Evolutionary conservation across 2,329 filamentous ascomycete genomes (phyloP), one percentile per base, ranked within the genome.

Genomic region (Periconia digitata): DNA sequence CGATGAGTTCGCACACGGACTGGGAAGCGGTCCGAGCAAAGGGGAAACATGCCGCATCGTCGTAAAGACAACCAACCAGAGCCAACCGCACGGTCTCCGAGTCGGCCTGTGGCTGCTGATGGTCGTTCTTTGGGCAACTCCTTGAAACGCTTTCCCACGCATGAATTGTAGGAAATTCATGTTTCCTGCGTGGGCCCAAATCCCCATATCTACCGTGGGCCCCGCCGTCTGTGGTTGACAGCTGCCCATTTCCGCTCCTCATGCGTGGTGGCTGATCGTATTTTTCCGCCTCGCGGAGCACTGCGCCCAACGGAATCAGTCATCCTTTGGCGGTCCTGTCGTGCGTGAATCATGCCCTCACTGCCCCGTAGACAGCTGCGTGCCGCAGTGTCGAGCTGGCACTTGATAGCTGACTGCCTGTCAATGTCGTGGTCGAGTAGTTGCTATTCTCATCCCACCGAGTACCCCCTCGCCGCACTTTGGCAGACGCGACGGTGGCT

Each of bases 71-170:
- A 10, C 34, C 29, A 44, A 41, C 36, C 49, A 38, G 13, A 20
- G n/a, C n/a, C 15, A n/a, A 13, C 10, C 40, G 40, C 45, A 43
- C n/a, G 42, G 49, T 43, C 45, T 32, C 32, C 27, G 44, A 41
- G 38, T 45, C 44, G 49, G 49, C 18, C 41, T 17, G 23, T n/a
- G 35, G 24, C 7, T 16, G n/a, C 40, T 7, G 32, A 15, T n/a
- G 12, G 12, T 38, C 35, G 13, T 32, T 40, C 20, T 21, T 42
- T n/a, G 13, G 21, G n/a, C n/a, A n/a, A n/a, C 40, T 36, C 46
- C 43, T 61, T 65, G 61, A 66, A 64, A 65, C 63, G 43, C 42
- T 49, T 29, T 46, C 51, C 58, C 57, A 63, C 61, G 62, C 63
- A 65, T 57, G 27, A 48, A 56, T 40, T 59, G 55, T 55, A 44